Evolutionary conservation across 805 yeast species (phyloP), one percentile per base, ranked within the genome.

Genomic region (Lachancea mirantina): DNA sequence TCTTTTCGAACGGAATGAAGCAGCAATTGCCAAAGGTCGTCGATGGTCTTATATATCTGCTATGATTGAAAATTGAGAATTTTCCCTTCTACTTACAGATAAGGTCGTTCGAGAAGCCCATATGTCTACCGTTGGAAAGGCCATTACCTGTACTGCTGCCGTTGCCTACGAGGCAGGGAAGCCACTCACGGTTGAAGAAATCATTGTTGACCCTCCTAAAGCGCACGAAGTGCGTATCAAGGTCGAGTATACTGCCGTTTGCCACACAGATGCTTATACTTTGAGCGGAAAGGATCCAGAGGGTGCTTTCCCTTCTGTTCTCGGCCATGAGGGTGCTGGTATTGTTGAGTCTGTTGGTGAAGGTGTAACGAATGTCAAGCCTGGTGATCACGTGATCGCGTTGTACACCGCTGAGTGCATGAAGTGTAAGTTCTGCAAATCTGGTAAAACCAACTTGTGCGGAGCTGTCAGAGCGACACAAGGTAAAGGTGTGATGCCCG

Each of bases 281-380:
- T 70, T 92, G 46, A 79, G 94, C 30, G 99, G 98, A 39, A 72
- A 67, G 36, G 99, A 92, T 61, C 92, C 97, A 35, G 98, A 92
- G 65, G 98, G 97, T 50, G 83, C 80, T 9, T 87, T 87, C 74
- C 97, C 97, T 11, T 80, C 78, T 13, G 66, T 92, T 40, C 70
- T 94, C 51, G 99, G 99, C 42, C 99, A 92, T 64, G 99, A 92
- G 64, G 96, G 96, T 64, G 95, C 96, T 23, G 99, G 98, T 55
- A 68, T 84, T 41, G 97, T 92, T 27, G 98, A 89, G 68, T 74
- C 85, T 32, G 72, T 92, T 26, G 99, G 99, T 52, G 95, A 83
- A 56, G 96, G 84, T 45, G 98, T 92, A 40, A 78, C 87, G 40
- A 74, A 64, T 52, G 96, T 89, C 49, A 83, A 85, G 65, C 78